Percentiles rank a stretch among this genome's conserved stretches.
Evolutionary conservation across 2,329 filamentous ascomycete genomes (phyloP).

Genomic region (Ceratocystis smalleyi): DNA sequence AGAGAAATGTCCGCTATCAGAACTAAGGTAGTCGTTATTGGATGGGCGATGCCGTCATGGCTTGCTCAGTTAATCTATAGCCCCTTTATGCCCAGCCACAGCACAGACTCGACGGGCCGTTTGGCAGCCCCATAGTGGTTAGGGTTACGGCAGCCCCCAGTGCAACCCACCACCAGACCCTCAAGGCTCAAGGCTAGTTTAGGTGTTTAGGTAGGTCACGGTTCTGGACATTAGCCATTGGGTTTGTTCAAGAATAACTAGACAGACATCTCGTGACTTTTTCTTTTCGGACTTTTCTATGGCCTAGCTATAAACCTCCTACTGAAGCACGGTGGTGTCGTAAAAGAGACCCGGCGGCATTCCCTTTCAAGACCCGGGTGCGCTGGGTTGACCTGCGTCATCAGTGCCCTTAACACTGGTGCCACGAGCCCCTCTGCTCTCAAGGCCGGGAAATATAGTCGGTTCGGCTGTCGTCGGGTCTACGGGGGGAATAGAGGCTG

Average conservation of each 20-base stretch:
- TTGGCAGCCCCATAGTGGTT: neutral
- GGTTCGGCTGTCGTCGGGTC: constrained; percentile 33
- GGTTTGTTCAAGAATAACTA: too few relatives aligned
- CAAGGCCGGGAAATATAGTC: constrained; percentile 55
- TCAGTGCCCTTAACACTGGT: constrained; percentile 24
- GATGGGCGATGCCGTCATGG: neutral
- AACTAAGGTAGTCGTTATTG: neutral
- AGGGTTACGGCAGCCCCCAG: neutral
- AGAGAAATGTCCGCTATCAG: neutral
- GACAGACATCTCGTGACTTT: too few relatives aligned
- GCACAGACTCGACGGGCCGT: neutral
- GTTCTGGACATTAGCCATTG: too few relatives aligned
- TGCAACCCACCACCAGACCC: too few relatives aligned
- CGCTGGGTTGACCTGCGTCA: neutral
- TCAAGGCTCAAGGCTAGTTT: too few relatives aligned
- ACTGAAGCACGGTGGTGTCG: neutral
- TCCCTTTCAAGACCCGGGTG: neutral
- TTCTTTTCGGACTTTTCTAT: neutral
- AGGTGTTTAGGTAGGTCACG: too few relatives aligned
- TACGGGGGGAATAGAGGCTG: neutral
- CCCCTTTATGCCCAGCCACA: constrained; percentile 6
- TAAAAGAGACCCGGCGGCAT: neutral
- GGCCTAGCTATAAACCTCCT: neutral
- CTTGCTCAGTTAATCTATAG: neutral
- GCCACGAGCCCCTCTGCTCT: constrained; percentile 35